phyloP scores from a whole-genome alignment of 345 rosid genomes.

The Euphorbia lathyris region DNA sequence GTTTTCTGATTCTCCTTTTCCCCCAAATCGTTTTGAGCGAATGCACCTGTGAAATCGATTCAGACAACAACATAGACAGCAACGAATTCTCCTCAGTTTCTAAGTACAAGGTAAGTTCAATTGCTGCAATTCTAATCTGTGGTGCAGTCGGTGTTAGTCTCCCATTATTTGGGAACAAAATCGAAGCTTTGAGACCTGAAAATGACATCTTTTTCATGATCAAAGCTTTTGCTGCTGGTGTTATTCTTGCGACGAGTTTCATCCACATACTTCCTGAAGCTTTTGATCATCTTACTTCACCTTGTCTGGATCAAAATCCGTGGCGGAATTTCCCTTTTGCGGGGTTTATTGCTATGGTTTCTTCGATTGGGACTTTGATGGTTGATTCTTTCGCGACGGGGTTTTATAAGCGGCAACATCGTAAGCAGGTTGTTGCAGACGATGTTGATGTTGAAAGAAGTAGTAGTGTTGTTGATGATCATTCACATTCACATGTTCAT shows the following conservation, averaged over 20 bases:
- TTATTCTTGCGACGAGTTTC: constrained; percentile 62
- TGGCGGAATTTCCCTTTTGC: not conserved
- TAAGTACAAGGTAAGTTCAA: constrained; percentile 39
- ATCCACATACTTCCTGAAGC: constrained; percentile 66
- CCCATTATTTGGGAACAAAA: constrained; percentile 39
- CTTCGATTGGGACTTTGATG: constrained; percentile 50
- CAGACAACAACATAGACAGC: not conserved
- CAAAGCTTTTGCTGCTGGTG: constrained; percentile 67
- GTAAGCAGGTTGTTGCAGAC: not conserved
- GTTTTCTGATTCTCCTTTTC: not conserved
- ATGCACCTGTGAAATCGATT: not conserved
- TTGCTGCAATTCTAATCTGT: constrained; percentile 51
- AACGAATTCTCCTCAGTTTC: not conserved
- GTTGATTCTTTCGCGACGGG: constrained; percentile 52
- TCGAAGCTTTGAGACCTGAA: constrained; percentile 43
- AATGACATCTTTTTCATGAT: constrained; percentile 53
- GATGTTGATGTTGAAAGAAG: constrained; percentile 33
- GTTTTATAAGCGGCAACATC: constrained; percentile 43
- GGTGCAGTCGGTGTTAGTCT: constrained; percentile 53
- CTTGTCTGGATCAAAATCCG: not conserved
- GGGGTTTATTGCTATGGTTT: constrained; percentile 47
- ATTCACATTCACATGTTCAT: constrained; percentile 55
- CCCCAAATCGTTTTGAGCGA: not conserved
- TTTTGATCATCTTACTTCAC: not conserved
- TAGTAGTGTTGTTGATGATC: constrained; percentile 20